Evolutionary conservation across 352 stramenopile genomes (phyloP).

Genomic region (Pythium dissotocum): DNA sequence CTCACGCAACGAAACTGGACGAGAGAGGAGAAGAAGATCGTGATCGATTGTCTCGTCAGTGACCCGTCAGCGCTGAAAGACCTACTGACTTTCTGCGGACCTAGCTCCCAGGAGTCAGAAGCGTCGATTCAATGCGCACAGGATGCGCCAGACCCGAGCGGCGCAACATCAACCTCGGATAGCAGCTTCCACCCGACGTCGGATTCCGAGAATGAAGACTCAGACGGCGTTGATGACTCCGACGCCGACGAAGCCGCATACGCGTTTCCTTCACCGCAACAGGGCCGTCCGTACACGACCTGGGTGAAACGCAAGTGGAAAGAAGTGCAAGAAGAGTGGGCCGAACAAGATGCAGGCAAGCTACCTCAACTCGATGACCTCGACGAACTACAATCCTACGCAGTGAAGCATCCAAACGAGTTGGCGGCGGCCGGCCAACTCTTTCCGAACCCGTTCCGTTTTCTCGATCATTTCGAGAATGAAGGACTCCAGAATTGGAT

Average conservation of each 20-base stretch:
- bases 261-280: background rate
- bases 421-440: background rate
- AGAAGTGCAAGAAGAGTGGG: background rate
- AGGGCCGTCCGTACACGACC: background rate
- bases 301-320: background rate
- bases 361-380: background rate
- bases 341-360: background rate
- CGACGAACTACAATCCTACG: background rate
- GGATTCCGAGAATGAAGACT: background rate
- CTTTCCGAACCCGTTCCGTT: background rate
- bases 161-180: background rate
- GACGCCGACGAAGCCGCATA: background rate
- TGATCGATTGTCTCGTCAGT: background rate
- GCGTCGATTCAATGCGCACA: background rate
- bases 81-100: background rate
- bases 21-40: background rate
- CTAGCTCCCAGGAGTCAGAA: background rate
- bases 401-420: background rate
- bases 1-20: background rate
- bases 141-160: background rate
- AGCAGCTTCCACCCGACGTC: background rate
- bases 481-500: background rate
- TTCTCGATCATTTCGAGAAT: constrained; percentile 1
- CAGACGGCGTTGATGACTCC: background rate
- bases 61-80: background rate